A percentile compares a stretch with the other conserved stretches of the same genome.
Evolutionary conservation across 441 rosid genomes (phyloP).

Genomic region (Populus hybrid): DNA sequence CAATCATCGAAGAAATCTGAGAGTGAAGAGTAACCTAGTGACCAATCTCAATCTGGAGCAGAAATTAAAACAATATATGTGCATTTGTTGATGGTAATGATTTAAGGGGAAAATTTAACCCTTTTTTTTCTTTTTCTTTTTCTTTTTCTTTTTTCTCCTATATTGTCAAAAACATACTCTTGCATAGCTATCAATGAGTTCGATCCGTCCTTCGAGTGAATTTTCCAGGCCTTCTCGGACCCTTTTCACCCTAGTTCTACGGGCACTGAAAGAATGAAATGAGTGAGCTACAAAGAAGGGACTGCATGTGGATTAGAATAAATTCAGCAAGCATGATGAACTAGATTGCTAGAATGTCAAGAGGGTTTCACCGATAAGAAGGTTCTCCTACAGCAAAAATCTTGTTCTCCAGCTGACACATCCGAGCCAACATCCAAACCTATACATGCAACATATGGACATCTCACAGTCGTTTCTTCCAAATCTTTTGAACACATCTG

Average conservation of each 20-base stretch:
- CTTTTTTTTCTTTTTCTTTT: too few species aligned
- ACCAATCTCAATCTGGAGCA: not conserved
- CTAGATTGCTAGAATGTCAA: constrained; percentile 18
- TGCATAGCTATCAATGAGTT: constrained; percentile 89
- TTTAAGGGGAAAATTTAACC: not conserved
- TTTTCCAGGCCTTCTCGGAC: constrained; percentile 79
- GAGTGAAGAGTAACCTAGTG: constrained; percentile 6
- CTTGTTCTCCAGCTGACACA: constrained; percentile 98
- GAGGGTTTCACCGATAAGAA: constrained; percentile 67
- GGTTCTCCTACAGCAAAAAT: constrained; percentile 92
- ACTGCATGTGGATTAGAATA: not conserved
- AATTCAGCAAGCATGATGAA: constrained; percentile 9
- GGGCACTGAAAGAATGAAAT: constrained; percentile 47
- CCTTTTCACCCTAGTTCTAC: constrained; percentile 71
- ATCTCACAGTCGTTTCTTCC: not conserved
- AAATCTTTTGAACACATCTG: not conserved
- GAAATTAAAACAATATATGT: constrained; percentile 2
- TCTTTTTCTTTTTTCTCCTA: too few species aligned
- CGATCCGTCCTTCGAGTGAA: constrained; percentile 77
- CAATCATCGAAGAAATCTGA: constrained; percentile 96
- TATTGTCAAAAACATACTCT: constrained; percentile 49
- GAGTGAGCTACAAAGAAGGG: constrained; percentile 13
- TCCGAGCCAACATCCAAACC: constrained; percentile 97
- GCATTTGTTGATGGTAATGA: not conserved
- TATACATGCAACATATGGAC: constrained; percentile 29